Evolutionary conservation across 1,284 basidiomycete genomes (phyloP), one percentile per base, ranked within the genome.

Genomic region (Fomitiporia mediterranea): DNA sequence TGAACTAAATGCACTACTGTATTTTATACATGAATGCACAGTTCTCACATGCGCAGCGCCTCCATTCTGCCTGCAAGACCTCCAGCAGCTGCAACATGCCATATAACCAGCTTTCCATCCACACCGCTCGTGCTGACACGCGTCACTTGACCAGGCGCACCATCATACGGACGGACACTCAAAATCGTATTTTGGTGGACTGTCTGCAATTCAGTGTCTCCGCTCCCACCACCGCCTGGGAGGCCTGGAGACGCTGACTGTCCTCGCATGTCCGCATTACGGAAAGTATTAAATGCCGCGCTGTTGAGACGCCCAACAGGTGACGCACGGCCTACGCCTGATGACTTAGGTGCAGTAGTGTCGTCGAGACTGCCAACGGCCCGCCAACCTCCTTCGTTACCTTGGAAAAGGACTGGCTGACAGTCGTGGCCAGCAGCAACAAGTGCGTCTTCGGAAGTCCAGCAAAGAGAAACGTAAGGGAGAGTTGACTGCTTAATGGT

Each of bases 111-210:
- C 65, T 88, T 88, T 4, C 97, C 97, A 72, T 99, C 97, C 27
- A 95, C 91, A 7, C 94, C 97, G n/a, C 85, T 88, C 15, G 95
- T 98, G 68, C 89, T 93, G 57, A 99, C 86, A 64, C 81, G 81
- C 46, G 74, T 77, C 5, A 98, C 86, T 2, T 79, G 83, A 19
- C 77, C 81, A 1, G 74, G 68, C 0, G 69, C 74, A 60, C 79
- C 80, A 59, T 87, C 86, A 65, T 91, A 96, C 25, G 89, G 74
- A 55, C 92, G 77, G 46, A 97, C 78, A 63, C 78, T 87, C n/a
- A 94, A 98, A 72, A 99, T 98, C 40, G 95, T 97, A 75, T 99
- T 99, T 78, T 98, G 96, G 71, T 99, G 97, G 40, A 97, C 82
- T 2, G 96, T 99, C 67, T 79, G 76, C 60, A 92, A 75, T 69